These are phyloP conservation scores for Dicorynia guianensis DNA, from an alignment of 306 rosid genomes.

Conservation along the genomic window DNA sequence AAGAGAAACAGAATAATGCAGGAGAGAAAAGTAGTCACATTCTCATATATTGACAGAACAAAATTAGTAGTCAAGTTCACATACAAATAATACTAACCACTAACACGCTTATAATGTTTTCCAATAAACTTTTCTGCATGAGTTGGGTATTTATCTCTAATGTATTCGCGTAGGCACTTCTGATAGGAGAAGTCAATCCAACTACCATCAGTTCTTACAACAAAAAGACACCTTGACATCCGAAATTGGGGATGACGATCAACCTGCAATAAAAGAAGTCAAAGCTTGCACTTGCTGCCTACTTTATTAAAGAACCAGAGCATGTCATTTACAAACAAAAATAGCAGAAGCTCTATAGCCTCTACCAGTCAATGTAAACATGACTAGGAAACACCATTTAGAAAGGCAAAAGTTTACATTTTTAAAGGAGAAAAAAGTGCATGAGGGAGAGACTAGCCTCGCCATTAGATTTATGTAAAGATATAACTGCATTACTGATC, in stretches of 20 bases:
- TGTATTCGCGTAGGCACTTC: slow-evolving; percentile 80
- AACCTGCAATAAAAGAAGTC: slow-evolving; percentile 61
- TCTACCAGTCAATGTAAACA: background rate
- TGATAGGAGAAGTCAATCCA: slow-evolving; percentile 95
- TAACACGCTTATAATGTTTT: slow-evolving; percentile 79
- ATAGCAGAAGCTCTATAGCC: background rate
- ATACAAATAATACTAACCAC: slow-evolving; percentile 52
- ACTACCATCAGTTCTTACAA: slow-evolving; percentile 85
- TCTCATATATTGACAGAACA: slow-evolving; percentile 22
- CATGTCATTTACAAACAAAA: slow-evolving; percentile 29
- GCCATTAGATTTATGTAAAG: background rate
- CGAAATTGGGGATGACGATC: slow-evolving; percentile 88
- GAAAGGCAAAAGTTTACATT: background rate
- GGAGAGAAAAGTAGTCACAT: slow-evolving; percentile 30
- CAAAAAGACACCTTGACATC: slow-evolving; percentile 85
- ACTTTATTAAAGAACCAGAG: slow-evolving; percentile 18
- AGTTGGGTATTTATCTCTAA: slow-evolving; percentile 48
- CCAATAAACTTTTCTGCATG: slow-evolving; percentile 80
- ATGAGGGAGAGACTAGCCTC: background rate
- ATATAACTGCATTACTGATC: background rate
- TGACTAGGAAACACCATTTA: slow-evolving; percentile 4
- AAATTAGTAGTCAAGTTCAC: slow-evolving; percentile 25
- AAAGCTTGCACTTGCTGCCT: slow-evolving; percentile 28
- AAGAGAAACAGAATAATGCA: background rate
- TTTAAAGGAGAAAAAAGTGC: background rate